Evolutionary conservation across 768 basidiomycete species (phyloP), one percentile per base, ranked within the genome.

Genomic region (Crepidotus variabilis): DNA sequence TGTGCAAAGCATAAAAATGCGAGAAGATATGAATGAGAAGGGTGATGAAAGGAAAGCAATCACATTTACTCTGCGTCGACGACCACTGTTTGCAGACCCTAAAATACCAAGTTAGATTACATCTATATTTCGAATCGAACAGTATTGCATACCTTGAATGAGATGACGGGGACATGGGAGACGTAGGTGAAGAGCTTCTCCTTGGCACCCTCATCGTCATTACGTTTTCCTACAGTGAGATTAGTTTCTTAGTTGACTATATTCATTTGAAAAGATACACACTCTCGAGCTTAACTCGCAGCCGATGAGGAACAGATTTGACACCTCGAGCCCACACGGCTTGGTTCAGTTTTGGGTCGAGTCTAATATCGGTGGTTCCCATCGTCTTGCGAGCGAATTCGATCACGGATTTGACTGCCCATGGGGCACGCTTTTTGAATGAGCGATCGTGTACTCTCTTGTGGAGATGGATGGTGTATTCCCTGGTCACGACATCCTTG

Each of bases 401-500:
- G 66, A 92, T 78, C 63, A 98, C 87, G 61, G 92, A 90, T 80
- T 98, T 98, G 76, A 98, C 84, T 64, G 94, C 97, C 79, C 86
- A 88, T 21, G 97, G 97, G 16, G 97, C 94, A 65, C 95, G 89
- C 84, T 96, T 96, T 80, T 98, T 98, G 84, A 97, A 98, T 45
- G 90, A 88, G 58, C 88, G 84, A 64, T 89, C 92, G 75, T 94
- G 92, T 45, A 94, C 92, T 63, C 77, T 87, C 76, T 96, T 97
- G 87, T 97, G 94, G 39, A 98, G 78, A 77, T 97, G 93, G 81
- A 98, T 90, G 69, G 96, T 98, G 88, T 98, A 97, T 74, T 99
- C 96, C 69, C 95, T 88, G 63, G 95, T 91, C 62, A 98, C 96
- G 77, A 98, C 96, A 74, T 98, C 96, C 76, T 92, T 85, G 72